phyloP scores from a whole-genome alignment of 1,139 yeast genomes.

The Geotrichum siamense region DNA sequence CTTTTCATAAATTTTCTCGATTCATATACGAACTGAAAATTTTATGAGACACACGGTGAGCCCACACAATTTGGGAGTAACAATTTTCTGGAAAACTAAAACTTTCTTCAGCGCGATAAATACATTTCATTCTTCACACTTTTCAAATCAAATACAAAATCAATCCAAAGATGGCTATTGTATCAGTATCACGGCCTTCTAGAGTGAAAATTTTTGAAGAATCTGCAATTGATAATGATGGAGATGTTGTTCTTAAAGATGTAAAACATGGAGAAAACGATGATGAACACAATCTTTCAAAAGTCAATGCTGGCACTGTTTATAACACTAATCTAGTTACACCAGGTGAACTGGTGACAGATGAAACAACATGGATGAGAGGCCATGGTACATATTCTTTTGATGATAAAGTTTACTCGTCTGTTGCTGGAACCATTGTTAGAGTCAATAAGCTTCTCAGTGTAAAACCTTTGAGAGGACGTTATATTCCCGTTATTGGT shows the following conservation, averaged over 20 bases:
- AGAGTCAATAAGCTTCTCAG: slow-evolving; percentile 81
- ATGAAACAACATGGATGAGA: slow-evolving; percentile 93
- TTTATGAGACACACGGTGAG: too few species aligned
- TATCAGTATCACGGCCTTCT: slow-evolving; percentile 22
- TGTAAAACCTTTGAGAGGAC: slow-evolving; percentile 78
- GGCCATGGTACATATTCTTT: slow-evolving; percentile 94
- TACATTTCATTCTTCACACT: slow-evolving; percentile 46
- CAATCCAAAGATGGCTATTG: slow-evolving; percentile 20
- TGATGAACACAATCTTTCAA: slow-evolving; percentile 14
- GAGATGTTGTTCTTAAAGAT: slow-evolving; percentile 19
- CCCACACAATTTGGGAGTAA: slow-evolving; percentile 61
- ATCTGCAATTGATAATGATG: slow-evolving; percentile 15
- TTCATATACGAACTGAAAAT: too few species aligned
- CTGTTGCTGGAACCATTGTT: slow-evolving; percentile 87
- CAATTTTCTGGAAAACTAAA: slow-evolving; percentile 26
- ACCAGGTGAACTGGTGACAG: slow-evolving; percentile 96
- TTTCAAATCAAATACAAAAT: background rate
- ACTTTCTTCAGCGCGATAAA: slow-evolving; percentile 39
- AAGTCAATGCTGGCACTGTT: slow-evolving; percentile 16
- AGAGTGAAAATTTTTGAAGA: slow-evolving; percentile 10
- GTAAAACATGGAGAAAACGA: slow-evolving; percentile 26
- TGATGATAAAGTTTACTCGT: slow-evolving; percentile 64
- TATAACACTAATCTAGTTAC: slow-evolving; percentile 47
- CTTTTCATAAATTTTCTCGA: too few species aligned
- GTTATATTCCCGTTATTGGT: slow-evolving; percentile 91